phyloP scores from a whole-genome alignment of 2,329 filamentous ascomycete species.

The Xylariomycetidae sp. region DNA sequence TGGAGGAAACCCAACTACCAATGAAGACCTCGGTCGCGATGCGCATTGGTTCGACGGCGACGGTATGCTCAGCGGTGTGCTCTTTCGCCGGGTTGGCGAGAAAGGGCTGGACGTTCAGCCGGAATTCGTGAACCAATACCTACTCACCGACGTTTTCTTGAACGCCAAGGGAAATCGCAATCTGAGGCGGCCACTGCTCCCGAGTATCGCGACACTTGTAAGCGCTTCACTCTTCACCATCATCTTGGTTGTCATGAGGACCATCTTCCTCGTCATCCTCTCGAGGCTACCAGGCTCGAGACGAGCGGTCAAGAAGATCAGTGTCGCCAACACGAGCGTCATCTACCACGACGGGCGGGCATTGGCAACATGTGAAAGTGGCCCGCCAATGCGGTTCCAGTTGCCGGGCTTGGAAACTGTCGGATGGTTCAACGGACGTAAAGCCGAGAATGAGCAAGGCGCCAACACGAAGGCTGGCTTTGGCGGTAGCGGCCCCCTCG shows the following conservation, averaged over 20 bases:
- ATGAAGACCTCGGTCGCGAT: slow-evolving; percentile 54
- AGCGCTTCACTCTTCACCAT: slow-evolving; percentile 49
- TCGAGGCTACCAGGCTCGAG: slow-evolving; percentile 52
- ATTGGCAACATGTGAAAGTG: slow-evolving; percentile 65
- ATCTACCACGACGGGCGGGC: slow-evolving; percentile 63
- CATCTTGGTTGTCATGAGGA: slow-evolving; percentile 46
- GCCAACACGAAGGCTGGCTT: slow-evolving; percentile 32
- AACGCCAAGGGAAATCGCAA: slow-evolving; percentile 41
- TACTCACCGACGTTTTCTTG: slow-evolving; percentile 61
- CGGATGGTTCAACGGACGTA: slow-evolving; percentile 61
- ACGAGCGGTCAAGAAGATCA: slow-evolving; percentile 58
- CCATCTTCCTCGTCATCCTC: slow-evolving; percentile 50
- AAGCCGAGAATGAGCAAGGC: slow-evolving; percentile 43
- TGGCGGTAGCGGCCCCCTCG: slow-evolving; percentile 48
- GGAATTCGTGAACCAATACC: slow-evolving; percentile 63
- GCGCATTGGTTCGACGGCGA: slow-evolving; percentile 72
- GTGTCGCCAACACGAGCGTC: slow-evolving; percentile 63
- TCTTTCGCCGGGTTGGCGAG: slow-evolving; percentile 41
- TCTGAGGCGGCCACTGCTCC: slow-evolving; percentile 52
- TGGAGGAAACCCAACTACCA: slow-evolving; percentile 61
- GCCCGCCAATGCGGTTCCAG: slow-evolving; percentile 60
- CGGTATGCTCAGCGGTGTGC: slow-evolving; percentile 66
- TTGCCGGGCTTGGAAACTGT: slow-evolving; percentile 61
- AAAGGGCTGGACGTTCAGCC: slow-evolving; percentile 40
- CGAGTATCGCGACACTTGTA: slow-evolving; percentile 61